Conservation (phyloP, 371 early-diverging fungal genomes). For the Quaeritorhiza haematococci region DNA sequence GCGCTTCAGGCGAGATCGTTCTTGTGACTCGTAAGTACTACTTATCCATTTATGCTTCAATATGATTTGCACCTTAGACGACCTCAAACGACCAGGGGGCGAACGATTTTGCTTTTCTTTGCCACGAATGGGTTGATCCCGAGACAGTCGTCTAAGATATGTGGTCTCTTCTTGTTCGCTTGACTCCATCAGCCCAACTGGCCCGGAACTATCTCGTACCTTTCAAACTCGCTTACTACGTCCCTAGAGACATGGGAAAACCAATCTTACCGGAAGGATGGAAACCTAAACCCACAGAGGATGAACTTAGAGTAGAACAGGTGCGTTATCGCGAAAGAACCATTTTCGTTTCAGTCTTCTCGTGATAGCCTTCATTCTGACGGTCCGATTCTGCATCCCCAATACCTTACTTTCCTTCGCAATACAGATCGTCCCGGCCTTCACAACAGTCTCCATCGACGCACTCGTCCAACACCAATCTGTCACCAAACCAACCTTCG, state of each 20-base stretch:
- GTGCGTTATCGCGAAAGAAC: too few relatives aligned
- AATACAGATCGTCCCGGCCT: too few relatives aligned
- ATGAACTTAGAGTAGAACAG: constrained; percentile 19
- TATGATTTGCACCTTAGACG: not conserved
- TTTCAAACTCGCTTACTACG: constrained; percentile 40
- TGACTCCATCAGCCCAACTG: constrained; percentile 12
- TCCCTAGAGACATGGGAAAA: constrained; percentile 27
- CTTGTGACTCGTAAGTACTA: constrained; percentile 22
- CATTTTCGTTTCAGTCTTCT: too few relatives aligned
- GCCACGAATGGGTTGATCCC: not conserved
- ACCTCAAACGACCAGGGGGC: not conserved
- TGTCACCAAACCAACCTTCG: too few relatives aligned
- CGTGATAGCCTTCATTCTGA: too few relatives aligned
- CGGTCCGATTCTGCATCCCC: too few relatives aligned
- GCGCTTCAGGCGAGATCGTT: constrained; percentile 35
- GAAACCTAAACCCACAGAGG: constrained; percentile 27
- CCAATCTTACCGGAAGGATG: constrained; percentile 40
- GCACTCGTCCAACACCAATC: too few relatives aligned
- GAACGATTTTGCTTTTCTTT: not conserved
- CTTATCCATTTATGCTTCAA: not conserved
- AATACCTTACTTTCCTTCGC: too few relatives aligned
- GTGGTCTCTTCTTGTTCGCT: constrained; percentile 1
- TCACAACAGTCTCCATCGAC: too few relatives aligned
- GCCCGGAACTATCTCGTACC: constrained; percentile 44
- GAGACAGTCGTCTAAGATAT: not conserved